Conservation (phyloP, 192 early-diverging fungal species). For the Podila epicladia region DNA sequence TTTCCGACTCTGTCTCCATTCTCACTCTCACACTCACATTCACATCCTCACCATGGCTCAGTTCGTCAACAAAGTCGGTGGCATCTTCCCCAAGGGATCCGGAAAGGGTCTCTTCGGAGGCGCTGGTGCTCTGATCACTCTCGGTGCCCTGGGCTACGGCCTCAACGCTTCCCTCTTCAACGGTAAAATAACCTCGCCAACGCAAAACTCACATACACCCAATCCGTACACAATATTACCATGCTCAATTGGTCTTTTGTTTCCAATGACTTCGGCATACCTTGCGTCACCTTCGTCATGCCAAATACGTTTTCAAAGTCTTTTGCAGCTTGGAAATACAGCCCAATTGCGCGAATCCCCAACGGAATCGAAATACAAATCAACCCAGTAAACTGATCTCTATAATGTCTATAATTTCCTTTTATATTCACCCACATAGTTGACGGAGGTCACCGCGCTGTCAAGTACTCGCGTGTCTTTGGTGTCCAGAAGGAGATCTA, state of each 20-base stretch:
- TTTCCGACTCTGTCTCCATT: neutral
- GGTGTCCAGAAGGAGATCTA: conserved; percentile 87
- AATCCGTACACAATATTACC: too few species aligned
- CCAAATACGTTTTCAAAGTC: too few species aligned
- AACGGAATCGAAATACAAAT: too few species aligned
- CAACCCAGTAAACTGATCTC: neutral
- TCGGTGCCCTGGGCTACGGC: conserved; percentile 75
- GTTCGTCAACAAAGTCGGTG: conserved; percentile 63
- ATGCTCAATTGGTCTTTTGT: neutral
- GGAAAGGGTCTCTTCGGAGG: conserved; percentile 61
- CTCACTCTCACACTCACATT: neutral
- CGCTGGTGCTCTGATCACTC: conserved; percentile 65
- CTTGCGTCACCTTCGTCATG: too few species aligned
- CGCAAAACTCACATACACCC: neutral
- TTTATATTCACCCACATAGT: conserved; percentile 62
- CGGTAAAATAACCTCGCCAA: conserved; percentile 58
- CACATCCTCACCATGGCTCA: conserved; percentile 42
- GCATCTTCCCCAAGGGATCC: conserved; percentile 62
- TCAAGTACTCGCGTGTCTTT: conserved; percentile 93
- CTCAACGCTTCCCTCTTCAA: conserved; percentile 88
- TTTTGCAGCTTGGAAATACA: neutral
- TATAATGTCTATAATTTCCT: neutral
- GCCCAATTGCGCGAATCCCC: too few species aligned
- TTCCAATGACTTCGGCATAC: too few species aligned
- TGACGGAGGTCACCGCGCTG: conserved; percentile 97